These are phyloP conservation scores for Zygosaccharomyces pseudobailii DNA, from an alignment of 1,139 yeast species.

Conservation along the genomic window DNA sequence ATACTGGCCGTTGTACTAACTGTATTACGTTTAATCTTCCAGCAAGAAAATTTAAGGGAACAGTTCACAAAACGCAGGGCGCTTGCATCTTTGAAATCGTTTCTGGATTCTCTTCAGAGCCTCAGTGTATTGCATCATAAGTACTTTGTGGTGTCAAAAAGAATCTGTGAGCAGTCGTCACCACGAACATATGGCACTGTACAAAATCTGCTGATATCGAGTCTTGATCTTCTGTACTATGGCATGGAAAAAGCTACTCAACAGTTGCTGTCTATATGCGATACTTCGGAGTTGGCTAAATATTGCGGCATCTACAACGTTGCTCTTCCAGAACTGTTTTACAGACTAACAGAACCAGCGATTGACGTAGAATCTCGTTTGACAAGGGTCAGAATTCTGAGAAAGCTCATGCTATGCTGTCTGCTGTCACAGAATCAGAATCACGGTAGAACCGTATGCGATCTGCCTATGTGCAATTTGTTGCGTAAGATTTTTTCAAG, in stretches of 20 bases:
- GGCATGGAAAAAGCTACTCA: slow-evolving; percentile 12
- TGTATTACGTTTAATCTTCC: slow-evolving; percentile 19
- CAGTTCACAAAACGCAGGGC: slow-evolving; percentile 22
- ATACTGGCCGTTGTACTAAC: slow-evolving; percentile 16
- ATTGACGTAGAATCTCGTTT: slow-evolving; percentile 17
- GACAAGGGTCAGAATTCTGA: slow-evolving; percentile 17
- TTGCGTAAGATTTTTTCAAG: slow-evolving; percentile 8
- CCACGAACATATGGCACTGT: neutral
- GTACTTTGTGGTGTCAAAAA: slow-evolving; percentile 19
- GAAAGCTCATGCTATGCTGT: slow-evolving; percentile 25
- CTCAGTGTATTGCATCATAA: slow-evolving; percentile 20
- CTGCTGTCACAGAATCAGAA: slow-evolving; percentile 16
- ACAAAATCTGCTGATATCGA: slow-evolving; percentile 17
- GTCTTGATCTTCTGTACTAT: slow-evolving; percentile 22
- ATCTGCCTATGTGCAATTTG: slow-evolving; percentile 1
- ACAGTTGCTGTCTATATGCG: slow-evolving; percentile 15
- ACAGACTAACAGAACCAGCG: slow-evolving; percentile 13
- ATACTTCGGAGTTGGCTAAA: slow-evolving; percentile 15
- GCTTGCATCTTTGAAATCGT: slow-evolving; percentile 14
- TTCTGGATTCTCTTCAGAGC: slow-evolving; percentile 16
- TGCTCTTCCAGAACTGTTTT: slow-evolving; percentile 17
- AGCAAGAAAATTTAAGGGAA: slow-evolving; percentile 21
- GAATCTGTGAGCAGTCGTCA: slow-evolving; percentile 6
- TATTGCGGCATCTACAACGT: slow-evolving; percentile 25
- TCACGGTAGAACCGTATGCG: neutral